Base-by-base conservation (phyloP, 108 stramenopile species). In the Nitzschia sp. region DNA sequence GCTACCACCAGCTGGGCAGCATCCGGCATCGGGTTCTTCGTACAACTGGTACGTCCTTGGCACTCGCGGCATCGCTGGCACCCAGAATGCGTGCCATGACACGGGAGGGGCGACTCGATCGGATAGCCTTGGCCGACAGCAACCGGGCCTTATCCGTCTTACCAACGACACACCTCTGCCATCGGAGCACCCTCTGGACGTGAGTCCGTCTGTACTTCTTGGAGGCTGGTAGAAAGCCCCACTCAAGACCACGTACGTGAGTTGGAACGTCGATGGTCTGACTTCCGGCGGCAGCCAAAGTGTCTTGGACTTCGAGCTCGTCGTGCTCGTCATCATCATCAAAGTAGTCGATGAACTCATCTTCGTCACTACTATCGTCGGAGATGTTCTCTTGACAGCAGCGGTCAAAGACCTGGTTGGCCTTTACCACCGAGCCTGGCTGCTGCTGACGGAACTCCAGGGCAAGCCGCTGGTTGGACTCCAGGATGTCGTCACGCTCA, bases 221-320 rank as follows among this genome's bases (percentile, higher is more conserved):
- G 28, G 74, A 66, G 11, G 68, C 60, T 23, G 74, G 74, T 0
- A 75, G 35, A 21, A 75, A 54, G 13, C 47, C 66, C 67, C 67
- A 75, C 61, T 75, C 74, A 8, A 75, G 60, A 8, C 74, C 74
- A 17, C 74, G 74, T 1, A 75, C 38, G 6, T 51, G 48, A 2
- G 36, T 54, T 0, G 74, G 74, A 0, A 75, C 42, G 26, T 75
- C 36, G 17, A 75, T 33, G 32, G 27, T 64, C 17, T 15, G 21
- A 26, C 19, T 54, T 0, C 24, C 66, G 27, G 48, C 34, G 34
- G 34, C 27, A 24, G 29, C 34, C 31, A 53, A 27, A 46, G 47
- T 6, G 59, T 61, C 49, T 28, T 62, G 59, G 31, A 48, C 47
- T 18, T 64, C 46, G 23, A 15, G 15, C 46, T 72, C 34, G 55